Evolutionary conservation across 257 asterid genomes (phyloP).

Genomic region (Nicotiana tomentosiformis): DNA sequence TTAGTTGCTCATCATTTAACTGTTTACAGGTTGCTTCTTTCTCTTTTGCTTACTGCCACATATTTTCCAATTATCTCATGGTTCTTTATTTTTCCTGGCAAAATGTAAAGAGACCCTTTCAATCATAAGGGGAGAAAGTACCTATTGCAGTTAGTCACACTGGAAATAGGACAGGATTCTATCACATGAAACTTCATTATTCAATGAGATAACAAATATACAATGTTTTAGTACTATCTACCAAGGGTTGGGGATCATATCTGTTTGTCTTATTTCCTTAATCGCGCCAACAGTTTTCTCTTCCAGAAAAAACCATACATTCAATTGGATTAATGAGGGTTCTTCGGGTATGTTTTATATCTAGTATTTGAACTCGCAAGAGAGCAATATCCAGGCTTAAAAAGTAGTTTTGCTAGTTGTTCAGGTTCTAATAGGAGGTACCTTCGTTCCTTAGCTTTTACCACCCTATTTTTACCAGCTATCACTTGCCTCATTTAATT

Average conservation of each 20-base stretch:
- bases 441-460: not conserved
- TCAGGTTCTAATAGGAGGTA: not conserved
- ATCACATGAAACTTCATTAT: not conserved
- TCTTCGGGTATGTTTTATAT: not conserved
- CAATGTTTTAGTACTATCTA: not conserved
- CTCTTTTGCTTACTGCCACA: not conserved
- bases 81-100: not conserved
- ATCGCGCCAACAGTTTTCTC: not conserved
- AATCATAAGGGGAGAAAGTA: not conserved
- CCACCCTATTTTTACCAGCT: not conserved
- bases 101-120: not conserved
- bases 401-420: not conserved
- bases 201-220: not conserved
- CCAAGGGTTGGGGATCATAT: not conserved
- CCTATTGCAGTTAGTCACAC: not conserved
- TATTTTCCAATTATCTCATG: not conserved
- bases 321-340: not conserved
- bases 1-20: not conserved
- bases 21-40: not conserved
- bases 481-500: too few species aligned
- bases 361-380: not conserved
- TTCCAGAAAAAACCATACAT: not conserved
- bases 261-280: not conserved
- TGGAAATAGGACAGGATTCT: not conserved
- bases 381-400: not conserved